These are phyloP conservation scores for Mortierella sp. DNA, from an alignment of 371 early-diverging fungal species.

Conservation along the genomic window DNA sequence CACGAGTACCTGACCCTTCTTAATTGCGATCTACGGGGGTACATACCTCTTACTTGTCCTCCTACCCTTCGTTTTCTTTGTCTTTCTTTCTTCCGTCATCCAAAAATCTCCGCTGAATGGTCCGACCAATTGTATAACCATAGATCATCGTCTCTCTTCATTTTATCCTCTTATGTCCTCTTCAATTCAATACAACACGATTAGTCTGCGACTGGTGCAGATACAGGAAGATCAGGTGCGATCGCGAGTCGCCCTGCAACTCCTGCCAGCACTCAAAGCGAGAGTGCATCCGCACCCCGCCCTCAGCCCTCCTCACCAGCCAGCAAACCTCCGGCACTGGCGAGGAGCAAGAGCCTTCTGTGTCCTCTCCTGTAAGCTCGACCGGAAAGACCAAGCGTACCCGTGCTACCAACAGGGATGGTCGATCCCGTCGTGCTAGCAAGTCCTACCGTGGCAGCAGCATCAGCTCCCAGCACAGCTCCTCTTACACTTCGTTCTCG, in stretches of 20 bases:
- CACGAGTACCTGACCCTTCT: neutral
- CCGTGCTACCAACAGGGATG: conserved; percentile 29
- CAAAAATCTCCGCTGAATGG: neutral
- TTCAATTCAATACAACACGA: neutral
- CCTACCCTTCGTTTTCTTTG: neutral
- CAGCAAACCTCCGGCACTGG: neutral
- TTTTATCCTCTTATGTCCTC: neutral
- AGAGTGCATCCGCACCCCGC: conserved; percentile 55
- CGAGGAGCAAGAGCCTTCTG: neutral
- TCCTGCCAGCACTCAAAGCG: conserved; percentile 58
- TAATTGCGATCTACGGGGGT: neutral
- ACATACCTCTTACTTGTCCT: neutral
- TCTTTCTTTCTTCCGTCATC: neutral
- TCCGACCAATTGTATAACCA: neutral
- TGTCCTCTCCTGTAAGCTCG: neutral
- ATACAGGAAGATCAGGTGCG: conserved; percentile 56
- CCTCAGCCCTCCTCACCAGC: conserved; percentile 37
- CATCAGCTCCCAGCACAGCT: conserved; percentile 40
- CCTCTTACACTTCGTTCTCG: conserved; percentile 34
- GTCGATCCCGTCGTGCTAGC: conserved; percentile 24
- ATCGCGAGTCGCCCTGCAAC: conserved; percentile 57
- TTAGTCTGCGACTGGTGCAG: conserved; percentile 59
- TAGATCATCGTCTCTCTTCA: neutral
- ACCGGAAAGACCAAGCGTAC: conserved; percentile 36
- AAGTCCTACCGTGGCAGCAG: conserved; percentile 47